These are phyloP conservation scores for Fusarium incarnatum DNA, from an alignment of 2,329 filamentous ascomycete species.

Conservation along the genomic window DNA sequence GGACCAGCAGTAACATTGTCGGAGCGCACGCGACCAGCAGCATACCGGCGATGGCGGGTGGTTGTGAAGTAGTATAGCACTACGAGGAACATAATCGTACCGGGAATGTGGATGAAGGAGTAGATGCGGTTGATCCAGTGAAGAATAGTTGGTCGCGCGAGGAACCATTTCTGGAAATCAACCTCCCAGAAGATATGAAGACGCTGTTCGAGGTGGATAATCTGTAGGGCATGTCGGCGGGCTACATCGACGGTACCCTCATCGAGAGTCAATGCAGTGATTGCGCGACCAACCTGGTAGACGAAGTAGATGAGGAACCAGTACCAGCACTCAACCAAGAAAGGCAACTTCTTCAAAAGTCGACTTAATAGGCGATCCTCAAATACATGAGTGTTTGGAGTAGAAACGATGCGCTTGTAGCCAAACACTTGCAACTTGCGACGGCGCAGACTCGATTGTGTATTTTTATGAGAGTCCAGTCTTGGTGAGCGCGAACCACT, in stretches of 20 bases:
- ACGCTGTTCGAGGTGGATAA: conserved; percentile 73
- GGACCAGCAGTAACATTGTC: conserved; percentile 55
- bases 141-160: conserved; percentile 66
- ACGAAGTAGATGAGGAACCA: conserved; percentile 84
- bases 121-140: conserved; percentile 78
- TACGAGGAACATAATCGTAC: conserved; percentile 74
- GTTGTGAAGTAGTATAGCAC: conserved; percentile 78
- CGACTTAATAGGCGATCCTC: conserved; percentile 55
- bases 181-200: conserved; percentile 75
- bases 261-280: conserved; percentile 75
- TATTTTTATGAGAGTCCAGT: conserved; percentile 39
- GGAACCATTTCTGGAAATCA: conserved; percentile 67
- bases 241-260: conserved; percentile 76
- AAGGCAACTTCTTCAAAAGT: conserved; percentile 74
- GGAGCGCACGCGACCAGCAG: conserved; percentile 43
- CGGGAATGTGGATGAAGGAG: conserved; percentile 83
- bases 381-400: conserved; percentile 51
- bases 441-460: conserved; percentile 47
- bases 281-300: conserved; percentile 79
- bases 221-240: conserved; percentile 73
- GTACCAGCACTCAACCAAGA: conserved; percentile 81
- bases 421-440: conserved; percentile 52
- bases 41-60: conserved; percentile 62
- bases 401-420: conserved; percentile 48
- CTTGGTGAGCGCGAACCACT: conserved; percentile 45